Conservation (phyloP, 352 stramenopile genomes). For the Pythium rishiriense region DNA sequence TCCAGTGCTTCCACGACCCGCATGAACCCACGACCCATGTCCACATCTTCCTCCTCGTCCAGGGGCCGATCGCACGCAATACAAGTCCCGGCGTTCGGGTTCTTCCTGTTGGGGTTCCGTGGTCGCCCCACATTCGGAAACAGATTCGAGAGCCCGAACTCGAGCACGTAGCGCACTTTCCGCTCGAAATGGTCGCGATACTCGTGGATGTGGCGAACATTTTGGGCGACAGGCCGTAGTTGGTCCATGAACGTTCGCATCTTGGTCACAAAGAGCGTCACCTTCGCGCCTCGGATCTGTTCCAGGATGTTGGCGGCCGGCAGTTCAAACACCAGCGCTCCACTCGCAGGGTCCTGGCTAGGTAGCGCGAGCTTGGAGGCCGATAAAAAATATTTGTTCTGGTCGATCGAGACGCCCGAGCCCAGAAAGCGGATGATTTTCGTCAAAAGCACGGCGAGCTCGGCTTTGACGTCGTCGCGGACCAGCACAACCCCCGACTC, state of each 20-base stretch:
- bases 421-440: conserved; percentile 64
- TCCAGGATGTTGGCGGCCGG: conserved; percentile 50
- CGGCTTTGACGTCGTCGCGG: conserved; percentile 31
- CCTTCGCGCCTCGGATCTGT: conserved; percentile 47
- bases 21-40: neutral
- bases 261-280: conserved; percentile 37
- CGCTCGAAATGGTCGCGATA: conserved; percentile 53
- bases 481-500: conserved; percentile 16
- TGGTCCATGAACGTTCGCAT: conserved; percentile 51
- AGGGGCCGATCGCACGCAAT: conserved; percentile 67
- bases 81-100: conserved; percentile 44
- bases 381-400: conserved; percentile 62
- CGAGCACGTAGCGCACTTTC: conserved; percentile 48
- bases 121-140: conserved; percentile 51
- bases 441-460: conserved; percentile 47
- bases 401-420: conserved; percentile 54
- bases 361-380: conserved; percentile 19
- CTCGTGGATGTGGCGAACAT: conserved; percentile 37
- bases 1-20: conserved; percentile 16
- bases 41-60: conserved; percentile 33
- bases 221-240: conserved; percentile 41
- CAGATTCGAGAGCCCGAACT: conserved; percentile 61
- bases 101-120: conserved; percentile 30
- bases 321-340: conserved; percentile 44
- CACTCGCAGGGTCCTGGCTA: conserved; percentile 13